Conservation (phyloP, 805 yeast genomes). For the Yamadazyma nakazawae region DNA sequence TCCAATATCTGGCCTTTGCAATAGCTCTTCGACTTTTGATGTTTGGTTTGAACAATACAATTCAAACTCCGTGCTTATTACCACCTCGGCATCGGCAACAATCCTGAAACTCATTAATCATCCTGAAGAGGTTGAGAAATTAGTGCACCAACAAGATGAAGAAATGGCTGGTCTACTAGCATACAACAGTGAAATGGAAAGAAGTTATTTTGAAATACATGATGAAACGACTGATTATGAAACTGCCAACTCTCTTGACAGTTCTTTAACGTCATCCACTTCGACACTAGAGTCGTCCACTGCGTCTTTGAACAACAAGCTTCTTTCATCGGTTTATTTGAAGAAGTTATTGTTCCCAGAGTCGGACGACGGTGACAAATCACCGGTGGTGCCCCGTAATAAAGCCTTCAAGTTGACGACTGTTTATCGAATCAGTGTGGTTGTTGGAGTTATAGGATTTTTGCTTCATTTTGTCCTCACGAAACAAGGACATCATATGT, state of each 20-base stretch:
- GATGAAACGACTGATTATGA: slow-evolving; percentile 20
- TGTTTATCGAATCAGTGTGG: slow-evolving; percentile 32
- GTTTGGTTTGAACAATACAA: slow-evolving; percentile 37
- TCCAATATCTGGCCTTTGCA: slow-evolving; percentile 21
- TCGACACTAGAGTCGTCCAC: slow-evolving; percentile 29
- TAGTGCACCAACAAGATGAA: slow-evolving; percentile 27
- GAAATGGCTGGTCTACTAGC: slow-evolving; percentile 27
- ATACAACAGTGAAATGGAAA: slow-evolving; percentile 24
- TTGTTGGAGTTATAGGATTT: slow-evolving; percentile 39
- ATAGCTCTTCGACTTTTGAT: slow-evolving; percentile 21
- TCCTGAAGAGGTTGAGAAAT: slow-evolving; percentile 9
- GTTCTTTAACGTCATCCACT: slow-evolving; percentile 30
- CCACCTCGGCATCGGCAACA: slow-evolving; percentile 23
- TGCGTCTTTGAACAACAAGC: slow-evolving; percentile 24
- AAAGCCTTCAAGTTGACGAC: slow-evolving; percentile 15
- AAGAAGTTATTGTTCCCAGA: slow-evolving; percentile 26
- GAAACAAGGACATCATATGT: slow-evolving; percentile 17
- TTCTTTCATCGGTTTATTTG: slow-evolving; percentile 28
- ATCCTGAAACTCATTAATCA: slow-evolving; percentile 7
- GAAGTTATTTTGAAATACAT: slow-evolving; percentile 16
- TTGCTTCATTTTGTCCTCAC: slow-evolving; percentile 32
- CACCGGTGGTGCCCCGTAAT: slow-evolving; percentile 10
- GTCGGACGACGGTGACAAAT: slow-evolving; percentile 1
- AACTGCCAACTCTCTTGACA: slow-evolving; percentile 2
- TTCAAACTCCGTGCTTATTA: slow-evolving; percentile 29